Percentiles rank a stretch among this genome's conserved stretches.
These are phyloP conservation scores for Poronia punctata DNA, from an alignment of 495 filamentous ascomycete species.

Conservation along the genomic window DNA sequence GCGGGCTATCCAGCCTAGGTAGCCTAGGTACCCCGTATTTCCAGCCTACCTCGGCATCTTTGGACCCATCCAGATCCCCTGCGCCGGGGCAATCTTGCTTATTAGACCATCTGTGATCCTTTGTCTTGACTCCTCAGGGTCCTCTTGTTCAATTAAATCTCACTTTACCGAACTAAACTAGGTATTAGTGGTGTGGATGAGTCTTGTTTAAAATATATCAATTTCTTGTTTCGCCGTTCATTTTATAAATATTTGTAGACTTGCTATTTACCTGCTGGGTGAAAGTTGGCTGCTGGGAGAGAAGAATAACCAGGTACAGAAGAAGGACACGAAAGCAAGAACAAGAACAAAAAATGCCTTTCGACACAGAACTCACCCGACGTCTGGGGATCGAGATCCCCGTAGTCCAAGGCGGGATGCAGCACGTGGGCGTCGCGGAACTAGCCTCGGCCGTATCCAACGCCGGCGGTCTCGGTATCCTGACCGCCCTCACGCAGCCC, in stretches of 20 bases:
- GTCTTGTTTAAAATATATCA: too few species aligned
- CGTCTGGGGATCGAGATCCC: constrained; percentile 88
- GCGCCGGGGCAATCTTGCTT: background rate
- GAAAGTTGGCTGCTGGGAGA: background rate
- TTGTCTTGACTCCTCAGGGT: too few species aligned
- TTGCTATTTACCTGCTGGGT: too few species aligned
- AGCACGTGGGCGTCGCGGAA: constrained; percentile 71
- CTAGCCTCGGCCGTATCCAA: constrained; percentile 89
- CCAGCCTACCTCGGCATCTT: constrained; percentile 8
- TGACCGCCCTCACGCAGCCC: constrained; percentile 92
- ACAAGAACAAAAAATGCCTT: constrained; percentile 58
- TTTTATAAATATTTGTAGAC: too few species aligned
- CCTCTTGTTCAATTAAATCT: too few species aligned
- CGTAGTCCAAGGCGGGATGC: constrained; percentile 97
- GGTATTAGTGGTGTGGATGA: too few species aligned
- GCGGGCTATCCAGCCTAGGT: constrained; percentile 1
- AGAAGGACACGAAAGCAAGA: background rate
- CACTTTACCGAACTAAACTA: too few species aligned
- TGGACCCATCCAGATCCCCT: background rate
- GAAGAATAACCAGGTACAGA: background rate
- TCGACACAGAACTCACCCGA: constrained; percentile 84
- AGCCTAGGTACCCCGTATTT: constrained; percentile 2
- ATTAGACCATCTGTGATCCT: too few species aligned
- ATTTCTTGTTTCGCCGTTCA: too few species aligned
- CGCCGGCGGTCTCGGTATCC: constrained; percentile 87